Percentiles rank a stretch among this genome's conserved stretches.
These are phyloP conservation scores for Hymenoscyphus fraxineus DNA, from an alignment of 2,329 filamentous ascomycete genomes.

Conservation along the genomic window DNA sequence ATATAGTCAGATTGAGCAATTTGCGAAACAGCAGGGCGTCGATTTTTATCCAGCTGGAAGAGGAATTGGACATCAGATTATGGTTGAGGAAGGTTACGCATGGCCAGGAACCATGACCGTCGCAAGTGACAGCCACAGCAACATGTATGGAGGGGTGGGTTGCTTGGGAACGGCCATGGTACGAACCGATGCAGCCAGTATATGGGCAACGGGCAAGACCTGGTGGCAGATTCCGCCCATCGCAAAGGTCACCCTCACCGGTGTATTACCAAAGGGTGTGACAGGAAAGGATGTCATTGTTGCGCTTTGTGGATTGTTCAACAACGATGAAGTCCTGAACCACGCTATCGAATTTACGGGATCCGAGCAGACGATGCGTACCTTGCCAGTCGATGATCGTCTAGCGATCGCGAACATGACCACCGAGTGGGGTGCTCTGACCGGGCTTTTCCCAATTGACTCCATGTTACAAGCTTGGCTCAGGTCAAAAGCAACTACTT, in stretches of 20 bases:
- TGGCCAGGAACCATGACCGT: constrained; percentile 86
- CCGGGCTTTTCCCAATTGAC: constrained; percentile 79
- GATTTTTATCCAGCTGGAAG: constrained; percentile 72
- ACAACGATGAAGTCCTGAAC: constrained; percentile 84
- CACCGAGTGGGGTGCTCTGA: constrained; percentile 73
- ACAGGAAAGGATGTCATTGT: constrained; percentile 94
- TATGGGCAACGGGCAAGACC: constrained; percentile 78
- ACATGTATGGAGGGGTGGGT: constrained; percentile 79
- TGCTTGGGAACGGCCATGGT: constrained; percentile 79
- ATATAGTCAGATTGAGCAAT: constrained; percentile 75
- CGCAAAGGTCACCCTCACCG: constrained; percentile 74
- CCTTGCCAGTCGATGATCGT: constrained; percentile 67
- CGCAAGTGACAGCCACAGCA: constrained; percentile 73
- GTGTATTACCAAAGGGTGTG: constrained; percentile 71
- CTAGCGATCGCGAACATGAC: constrained; percentile 78
- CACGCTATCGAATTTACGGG: constrained; percentile 87
- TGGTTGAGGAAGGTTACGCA: constrained; percentile 78
- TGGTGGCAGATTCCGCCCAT: constrained; percentile 91
- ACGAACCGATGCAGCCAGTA: constrained; percentile 78
- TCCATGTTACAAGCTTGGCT: constrained; percentile 68
- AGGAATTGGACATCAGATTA: constrained; percentile 88
- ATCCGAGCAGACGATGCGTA: constrained; percentile 70
- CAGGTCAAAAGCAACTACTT: constrained; percentile 68
- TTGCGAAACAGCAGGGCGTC: constrained; percentile 74
- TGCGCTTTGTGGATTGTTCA: constrained; percentile 81